Percentiles rank a stretch among this genome's conserved stretches.
These are phyloP conservation scores for Fraxinus americana DNA, from an alignment of 257 asterid genomes.

Conservation along the genomic window DNA sequence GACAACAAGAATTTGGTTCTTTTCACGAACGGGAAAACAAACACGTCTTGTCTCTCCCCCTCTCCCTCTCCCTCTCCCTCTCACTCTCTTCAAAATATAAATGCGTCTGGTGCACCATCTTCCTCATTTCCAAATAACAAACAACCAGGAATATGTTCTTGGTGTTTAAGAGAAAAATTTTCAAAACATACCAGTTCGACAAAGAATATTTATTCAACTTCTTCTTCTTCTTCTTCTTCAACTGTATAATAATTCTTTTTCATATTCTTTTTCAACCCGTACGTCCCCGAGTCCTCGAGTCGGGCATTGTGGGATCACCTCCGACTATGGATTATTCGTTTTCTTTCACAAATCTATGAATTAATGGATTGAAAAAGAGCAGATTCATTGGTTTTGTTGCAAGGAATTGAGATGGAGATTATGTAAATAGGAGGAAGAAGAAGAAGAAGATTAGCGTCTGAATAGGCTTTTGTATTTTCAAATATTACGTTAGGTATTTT, in stretches of 20 bases:
- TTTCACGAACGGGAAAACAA: no score
- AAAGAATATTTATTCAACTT: slow-evolving; percentile 10
- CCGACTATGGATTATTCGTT: slow-evolving; percentile 37
- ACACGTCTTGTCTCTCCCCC: not conserved
- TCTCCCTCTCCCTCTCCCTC: not conserved
- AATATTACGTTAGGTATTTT: no score
- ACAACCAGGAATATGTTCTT: slow-evolving; percentile 67
- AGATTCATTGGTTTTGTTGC: slow-evolving; percentile 56
- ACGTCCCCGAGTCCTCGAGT: slow-evolving; percentile 31
- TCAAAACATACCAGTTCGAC: slow-evolving; percentile 23
- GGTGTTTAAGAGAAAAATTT: slow-evolving; percentile 56
- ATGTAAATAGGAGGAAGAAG: slow-evolving; percentile 39
- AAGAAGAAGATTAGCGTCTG: no score
- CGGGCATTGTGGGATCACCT: slow-evolving; percentile 43
- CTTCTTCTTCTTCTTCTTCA: slow-evolving; percentile 30
- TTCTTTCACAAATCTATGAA: slow-evolving; percentile 22
- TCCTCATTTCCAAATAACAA: slow-evolving; percentile 40
- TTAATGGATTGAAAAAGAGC: slow-evolving; percentile 50
- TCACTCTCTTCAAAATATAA: not conserved
- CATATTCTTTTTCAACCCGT: slow-evolving; percentile 32
- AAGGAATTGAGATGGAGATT: slow-evolving; percentile 20
- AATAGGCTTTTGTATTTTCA: no score
- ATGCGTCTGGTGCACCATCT: not conserved
- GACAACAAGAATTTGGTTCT: no score
- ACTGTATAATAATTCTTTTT: slow-evolving; percentile 34